Evolutionary conservation across 805 yeast genomes (phyloP), one percentile per base, ranked within the genome.

Genomic region (Kodamaea leandrae): DNA sequence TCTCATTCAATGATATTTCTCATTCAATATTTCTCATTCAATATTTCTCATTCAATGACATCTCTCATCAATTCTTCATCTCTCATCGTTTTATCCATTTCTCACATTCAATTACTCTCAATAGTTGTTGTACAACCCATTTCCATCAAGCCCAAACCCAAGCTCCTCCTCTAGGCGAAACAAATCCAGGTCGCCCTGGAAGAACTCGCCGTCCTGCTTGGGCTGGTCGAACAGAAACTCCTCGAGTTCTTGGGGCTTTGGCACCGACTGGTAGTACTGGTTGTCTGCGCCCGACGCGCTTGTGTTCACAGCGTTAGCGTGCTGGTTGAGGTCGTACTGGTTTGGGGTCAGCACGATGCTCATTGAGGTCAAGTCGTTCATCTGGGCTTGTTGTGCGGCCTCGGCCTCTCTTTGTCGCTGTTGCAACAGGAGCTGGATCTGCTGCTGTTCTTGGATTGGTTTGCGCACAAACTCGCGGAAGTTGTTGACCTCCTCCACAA

Each of bases 401-500:
- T 55, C 47, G 42, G 55, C 52, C 37, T 51, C 50, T 41, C 63
- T 60, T 38, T 55, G 60, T 37, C 58, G 57, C 15, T 55, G 32
- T 42, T 66, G 70, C 28, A 56, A 32, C 44, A 64, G 66, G 20
- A 64, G 50, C 45, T 66, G 72, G 18, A 68, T 64, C 46, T 64
- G 64, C 44, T 66, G 74, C 52, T 69, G 75, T 44, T 61, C 83
- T 37, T 77, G 77, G 23, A 83, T 68, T 4, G 95, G 95, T 58
- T 74, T 78, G 54, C 96, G 74, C 4, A 88, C 96, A 66, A 81
- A 82, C 29, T 78, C 86, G 52, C 96, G 76, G 59, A 89, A 88
- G 20, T 76, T 68, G 36, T 72, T 72, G 2, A 90, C 96, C 58
- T 90, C 96, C 24, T 86, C 82, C 30, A 86, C 63, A 28, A 90